A percentile compares a stretch with the other conserved stretches of the same genome.
Evolutionary conservation across 345 rosid genomes (phyloP).

Genomic region (Sisymbrium altissimum): DNA sequence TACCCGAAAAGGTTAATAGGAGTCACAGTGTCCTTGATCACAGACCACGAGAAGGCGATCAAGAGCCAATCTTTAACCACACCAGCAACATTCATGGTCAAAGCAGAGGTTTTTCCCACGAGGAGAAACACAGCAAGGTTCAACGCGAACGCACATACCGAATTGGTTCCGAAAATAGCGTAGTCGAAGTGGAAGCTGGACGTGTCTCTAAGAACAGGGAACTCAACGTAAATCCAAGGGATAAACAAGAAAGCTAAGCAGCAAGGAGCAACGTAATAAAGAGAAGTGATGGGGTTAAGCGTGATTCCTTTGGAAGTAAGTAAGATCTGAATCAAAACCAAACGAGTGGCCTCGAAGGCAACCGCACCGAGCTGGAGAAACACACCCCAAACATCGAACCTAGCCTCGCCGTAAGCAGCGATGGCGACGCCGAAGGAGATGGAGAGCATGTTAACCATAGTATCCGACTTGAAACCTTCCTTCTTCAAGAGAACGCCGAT

Average conservation of each 20-base stretch:
- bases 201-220: conserved; percentile 61
- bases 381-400: conserved; percentile 83
- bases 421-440: conserved; percentile 89
- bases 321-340: conserved; percentile 91
- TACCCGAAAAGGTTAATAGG: conserved; percentile 82
- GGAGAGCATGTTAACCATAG: conserved; percentile 85
- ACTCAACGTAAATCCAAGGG: conserved; percentile 94
- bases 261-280: conserved; percentile 88
- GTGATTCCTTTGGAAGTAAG: conserved; percentile 83
- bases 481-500: conserved; percentile 71
- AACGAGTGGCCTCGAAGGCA: conserved; percentile 89
- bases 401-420: conserved; percentile 95
- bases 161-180: conserved; percentile 82
- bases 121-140: conserved; percentile 93
- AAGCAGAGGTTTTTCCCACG: conserved; percentile 92
- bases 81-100: conserved; percentile 99
- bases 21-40: conserved; percentile 93
- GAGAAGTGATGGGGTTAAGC: conserved; percentile 75
- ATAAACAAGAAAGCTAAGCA: conserved; percentile 74
- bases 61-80: conserved; percentile 96
- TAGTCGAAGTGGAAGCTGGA: conserved; percentile 92
- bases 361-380: conserved; percentile 86
- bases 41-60: conserved; percentile 97
- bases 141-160: conserved; percentile 82
- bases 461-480: conserved; percentile 62